Conservation (phyloP, 129 eudicot species). For the Centrapalus pauciflorus region DNA sequence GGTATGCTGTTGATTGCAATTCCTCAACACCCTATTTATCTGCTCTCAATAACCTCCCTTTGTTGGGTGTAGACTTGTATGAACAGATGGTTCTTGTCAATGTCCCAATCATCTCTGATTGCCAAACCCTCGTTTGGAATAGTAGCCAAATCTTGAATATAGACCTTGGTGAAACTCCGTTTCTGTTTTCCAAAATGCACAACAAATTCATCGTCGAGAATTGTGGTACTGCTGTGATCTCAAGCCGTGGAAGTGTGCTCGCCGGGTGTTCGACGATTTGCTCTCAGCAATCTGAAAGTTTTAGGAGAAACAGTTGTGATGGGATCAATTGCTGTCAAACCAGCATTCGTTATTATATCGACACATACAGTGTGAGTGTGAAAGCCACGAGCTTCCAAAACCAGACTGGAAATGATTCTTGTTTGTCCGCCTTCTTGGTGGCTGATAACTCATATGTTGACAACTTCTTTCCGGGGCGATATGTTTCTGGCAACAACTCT, state of each 20-base stretch:
- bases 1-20: constrained; percentile 22
- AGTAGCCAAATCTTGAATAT: neutral
- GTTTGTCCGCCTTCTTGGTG: constrained; percentile 22
- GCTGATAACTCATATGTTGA: constrained; percentile 5
- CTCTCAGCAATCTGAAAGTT: neutral
- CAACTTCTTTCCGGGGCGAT: neutral
- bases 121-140: constrained; percentile 5
- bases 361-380: neutral
- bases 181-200: constrained; percentile 16
- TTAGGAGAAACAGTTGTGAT: neutral
- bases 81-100: constrained; percentile 20
- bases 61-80: neutral
- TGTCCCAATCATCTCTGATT: constrained; percentile 8
- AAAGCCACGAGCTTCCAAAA: neutral
- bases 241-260: neutral
- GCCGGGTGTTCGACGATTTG: constrained; percentile 29
- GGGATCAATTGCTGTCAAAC: constrained; percentile 30
- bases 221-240: constrained; percentile 14
- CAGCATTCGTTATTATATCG: constrained; percentile 13
- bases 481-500: neutral
- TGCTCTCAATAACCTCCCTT: constrained; percentile 1
- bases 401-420: neutral
- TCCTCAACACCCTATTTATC: constrained; percentile 15
- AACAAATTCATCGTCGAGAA: constrained; percentile 20
- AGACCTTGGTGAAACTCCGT: constrained; percentile 19